Evolutionary conservation across 2,329 filamentous ascomycete species (phyloP).

Genomic region (Ophiostoma novo-ulmi): DNA sequence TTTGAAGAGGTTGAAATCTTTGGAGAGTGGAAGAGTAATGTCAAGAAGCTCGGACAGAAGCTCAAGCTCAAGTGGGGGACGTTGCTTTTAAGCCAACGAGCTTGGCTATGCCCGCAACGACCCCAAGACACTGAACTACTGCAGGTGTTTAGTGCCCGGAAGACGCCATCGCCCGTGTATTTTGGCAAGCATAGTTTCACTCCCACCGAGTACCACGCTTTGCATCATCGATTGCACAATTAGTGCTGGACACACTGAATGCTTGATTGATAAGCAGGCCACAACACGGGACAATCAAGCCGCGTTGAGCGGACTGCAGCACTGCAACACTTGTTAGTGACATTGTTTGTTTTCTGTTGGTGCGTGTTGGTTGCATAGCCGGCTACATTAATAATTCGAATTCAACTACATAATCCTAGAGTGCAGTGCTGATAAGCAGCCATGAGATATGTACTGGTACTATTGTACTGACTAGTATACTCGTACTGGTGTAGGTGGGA

Average conservation of each 20-base stretch:
- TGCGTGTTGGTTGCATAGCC: too few relatives aligned
- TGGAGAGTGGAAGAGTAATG: neutral
- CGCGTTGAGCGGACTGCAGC: neutral
- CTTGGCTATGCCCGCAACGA: neutral
- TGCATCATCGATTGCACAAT: constrained; percentile 24
- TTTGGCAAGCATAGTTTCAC: neutral
- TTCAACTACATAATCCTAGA: too few relatives aligned
- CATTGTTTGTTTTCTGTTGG: too few relatives aligned
- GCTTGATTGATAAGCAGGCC: constrained; percentile 22
- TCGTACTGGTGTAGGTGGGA: too few relatives aligned
- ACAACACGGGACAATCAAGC: neutral
- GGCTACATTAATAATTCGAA: too few relatives aligned
- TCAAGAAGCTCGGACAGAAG: neutral
- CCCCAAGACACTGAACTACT: neutral
- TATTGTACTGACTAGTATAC: too few relatives aligned
- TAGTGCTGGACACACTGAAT: neutral
- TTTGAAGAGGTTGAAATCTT: neutral
- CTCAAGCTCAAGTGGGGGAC: neutral
- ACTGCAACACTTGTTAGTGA: too few relatives aligned
- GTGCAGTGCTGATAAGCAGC: too few relatives aligned
- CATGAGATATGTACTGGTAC: too few relatives aligned
- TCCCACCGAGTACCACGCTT: neutral
- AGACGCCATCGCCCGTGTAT: neutral
- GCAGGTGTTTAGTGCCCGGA: constrained; percentile 3
- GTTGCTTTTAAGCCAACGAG: neutral